These are phyloP conservation scores for Fusarium duplospermum DNA, from an alignment of 2,329 filamentous ascomycete genomes.

Conservation along the genomic window DNA sequence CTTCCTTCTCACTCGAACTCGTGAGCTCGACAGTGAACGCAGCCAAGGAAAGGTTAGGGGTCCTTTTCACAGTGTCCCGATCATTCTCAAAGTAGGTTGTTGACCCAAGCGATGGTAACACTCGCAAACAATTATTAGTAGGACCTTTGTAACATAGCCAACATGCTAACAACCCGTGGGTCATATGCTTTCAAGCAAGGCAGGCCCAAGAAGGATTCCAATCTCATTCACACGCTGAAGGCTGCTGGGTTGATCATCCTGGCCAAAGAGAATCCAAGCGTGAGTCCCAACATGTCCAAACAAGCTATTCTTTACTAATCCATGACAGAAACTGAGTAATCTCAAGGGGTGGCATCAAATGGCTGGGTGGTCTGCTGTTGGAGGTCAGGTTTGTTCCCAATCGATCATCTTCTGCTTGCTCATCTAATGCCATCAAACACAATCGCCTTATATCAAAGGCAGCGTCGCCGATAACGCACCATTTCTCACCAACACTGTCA, in stretches of 20 bases:
- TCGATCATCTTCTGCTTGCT: neutral
- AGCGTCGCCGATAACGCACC: neutral
- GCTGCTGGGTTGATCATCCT: neutral
- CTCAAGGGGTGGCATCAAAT: too few species aligned
- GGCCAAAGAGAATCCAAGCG: neutral
- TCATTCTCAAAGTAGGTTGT: neutral
- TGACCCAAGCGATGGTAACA: neutral
- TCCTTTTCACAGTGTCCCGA: neutral
- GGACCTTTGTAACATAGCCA: neutral
- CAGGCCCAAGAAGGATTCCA: neutral
- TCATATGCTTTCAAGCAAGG: neutral
- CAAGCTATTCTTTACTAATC: too few species aligned
- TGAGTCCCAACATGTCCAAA: neutral
- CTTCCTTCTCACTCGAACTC: neutral
- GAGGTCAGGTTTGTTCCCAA: neutral
- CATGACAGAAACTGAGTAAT: too few species aligned
- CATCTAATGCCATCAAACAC: neutral
- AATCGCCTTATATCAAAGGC: neutral
- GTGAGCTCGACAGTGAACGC: neutral
- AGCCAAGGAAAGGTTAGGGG: neutral
- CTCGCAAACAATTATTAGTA: neutral
- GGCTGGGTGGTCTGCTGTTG: too few species aligned
- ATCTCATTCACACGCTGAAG: neutral
- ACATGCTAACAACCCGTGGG: neutral
- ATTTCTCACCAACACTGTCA: neutral